Base-by-base conservation (phyloP, 306 rosid genomes). In the Vigna reflexopilosa region DNA sequence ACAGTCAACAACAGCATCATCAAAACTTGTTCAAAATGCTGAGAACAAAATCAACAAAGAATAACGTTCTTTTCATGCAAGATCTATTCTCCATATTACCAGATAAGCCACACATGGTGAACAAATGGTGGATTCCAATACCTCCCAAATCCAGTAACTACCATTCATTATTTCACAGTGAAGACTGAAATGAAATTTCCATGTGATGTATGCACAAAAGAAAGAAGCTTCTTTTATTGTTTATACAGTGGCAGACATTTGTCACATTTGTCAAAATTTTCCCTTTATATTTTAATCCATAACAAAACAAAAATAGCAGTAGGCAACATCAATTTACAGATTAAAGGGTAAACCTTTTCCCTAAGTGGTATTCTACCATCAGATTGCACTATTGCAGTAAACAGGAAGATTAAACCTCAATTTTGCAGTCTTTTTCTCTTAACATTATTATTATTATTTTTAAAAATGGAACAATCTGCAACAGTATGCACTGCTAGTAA, bases 1-100 rank as follows among this genome's bases (percentile, higher is more conserved):
- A 70, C 76, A 72, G 86, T 75, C 87, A 82, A 80, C 87, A 82
- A 80, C 77, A n/a, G 69, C 59, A 71, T 77, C 57, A 64, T 62
- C 22, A 73, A 85, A 71, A 54, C 76, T 67, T 73, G 82, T 66
- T 67, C 67, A 76, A 80, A 57, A 63, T 77, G 70, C 14, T 59
- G 61, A 76, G 79, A 65, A 72, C 83, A 67, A 87, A 75, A 83
- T 85, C 77, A 57, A 64, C 38, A 24, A 73, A 52, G 73, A 63
- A 72, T 73, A 22, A 70, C n/a, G 70, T 51, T 49, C 83, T 81
- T 83, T 17, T 38, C 30, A 5, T 55, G 52, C 78, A 68, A 69
- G 56, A 85, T 78, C 64, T 70, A n/a, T 64, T 65, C 56, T 58
- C 52, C 20, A 77, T 48, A 50, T 70, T 49, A 61, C 20, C 70